These are phyloP conservation scores for Iris pallida DNA, from an alignment of 116 monocot species.

Conservation along the genomic window DNA sequence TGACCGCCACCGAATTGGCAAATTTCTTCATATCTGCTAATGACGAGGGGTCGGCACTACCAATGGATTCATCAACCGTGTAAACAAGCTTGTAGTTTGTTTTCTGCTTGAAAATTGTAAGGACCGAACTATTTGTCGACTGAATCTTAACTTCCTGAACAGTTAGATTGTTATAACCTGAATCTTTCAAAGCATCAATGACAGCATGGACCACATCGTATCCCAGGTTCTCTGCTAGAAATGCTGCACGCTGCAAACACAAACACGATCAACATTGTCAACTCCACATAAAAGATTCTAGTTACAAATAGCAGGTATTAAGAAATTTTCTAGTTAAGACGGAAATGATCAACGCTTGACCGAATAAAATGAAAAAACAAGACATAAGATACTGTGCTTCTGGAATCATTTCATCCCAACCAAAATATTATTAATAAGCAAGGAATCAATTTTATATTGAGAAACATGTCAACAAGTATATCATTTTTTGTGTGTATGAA, in stretches of 20 bases:
- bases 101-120: conserved; percentile 54
- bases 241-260: conserved; percentile 37
- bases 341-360: neutral
- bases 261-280: neutral
- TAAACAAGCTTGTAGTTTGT: conserved; percentile 56
- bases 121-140: conserved; percentile 72
- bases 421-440: no score
- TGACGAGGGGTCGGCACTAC: conserved; percentile 36
- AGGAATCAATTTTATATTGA: no score
- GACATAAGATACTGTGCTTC: neutral
- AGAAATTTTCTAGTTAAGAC: no score
- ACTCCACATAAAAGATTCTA: neutral
- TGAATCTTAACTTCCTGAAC: conserved; percentile 50
- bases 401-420: neutral
- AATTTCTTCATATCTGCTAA: conserved; percentile 61
- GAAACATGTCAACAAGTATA: no score
- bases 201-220: conserved; percentile 41
- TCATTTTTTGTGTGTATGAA: no score
- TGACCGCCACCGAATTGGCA: conserved; percentile 45
- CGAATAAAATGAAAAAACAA: neutral
- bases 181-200: conserved; percentile 29
- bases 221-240: conserved; percentile 40
- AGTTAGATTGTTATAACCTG: conserved; percentile 45
- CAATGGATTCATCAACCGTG: conserved; percentile 52
- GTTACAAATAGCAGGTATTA: neutral